Percentiles rank a stretch among this genome's conserved stretches.
Conservation (phyloP, 148 eudicot species). For the Rhododendron kiyosumense region DNA sequence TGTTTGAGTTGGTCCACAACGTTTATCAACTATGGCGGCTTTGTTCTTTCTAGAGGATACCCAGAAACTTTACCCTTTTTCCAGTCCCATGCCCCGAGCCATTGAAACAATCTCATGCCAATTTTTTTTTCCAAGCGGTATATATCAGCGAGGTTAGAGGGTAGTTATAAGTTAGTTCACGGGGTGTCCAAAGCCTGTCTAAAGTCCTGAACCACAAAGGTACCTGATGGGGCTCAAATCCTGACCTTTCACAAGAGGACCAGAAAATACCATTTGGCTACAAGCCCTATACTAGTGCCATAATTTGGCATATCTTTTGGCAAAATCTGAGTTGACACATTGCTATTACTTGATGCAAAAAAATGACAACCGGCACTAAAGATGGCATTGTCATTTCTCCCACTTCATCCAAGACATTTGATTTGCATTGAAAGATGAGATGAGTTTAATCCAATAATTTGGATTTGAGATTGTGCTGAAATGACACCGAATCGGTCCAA, state of each 20-base stretch:
- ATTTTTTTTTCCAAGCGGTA: not conserved
- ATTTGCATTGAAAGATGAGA: not conserved
- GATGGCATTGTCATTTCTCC: not conserved
- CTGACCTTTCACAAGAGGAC: too few species aligned
- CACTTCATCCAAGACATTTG: not conserved
- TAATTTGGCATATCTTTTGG: not conserved
- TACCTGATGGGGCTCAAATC: too few species aligned
- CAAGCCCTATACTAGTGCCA: too few species aligned
- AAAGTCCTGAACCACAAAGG: too few species aligned
- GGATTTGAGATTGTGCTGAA: not conserved
- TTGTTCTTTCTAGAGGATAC: not conserved
- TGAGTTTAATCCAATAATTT: not conserved
- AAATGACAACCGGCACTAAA: not conserved
- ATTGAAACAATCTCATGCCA: not conserved
- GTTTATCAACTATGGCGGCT: conserved; percentile 1
- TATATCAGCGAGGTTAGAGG: too few species aligned
- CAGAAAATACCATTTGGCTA: too few species aligned
- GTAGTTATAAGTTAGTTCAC: too few species aligned
- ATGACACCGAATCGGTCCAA: not conserved
- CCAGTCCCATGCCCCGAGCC: too few species aligned
- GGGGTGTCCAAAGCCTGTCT: too few species aligned
- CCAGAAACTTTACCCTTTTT: not conserved
- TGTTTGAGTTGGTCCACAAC: not conserved
- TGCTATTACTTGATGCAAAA: too few species aligned
- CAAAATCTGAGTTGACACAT: too few species aligned